These are phyloP conservation scores for Auriscalpium orientale DNA, from an alignment of 768 basidiomycete genomes.

Conservation along the genomic window DNA sequence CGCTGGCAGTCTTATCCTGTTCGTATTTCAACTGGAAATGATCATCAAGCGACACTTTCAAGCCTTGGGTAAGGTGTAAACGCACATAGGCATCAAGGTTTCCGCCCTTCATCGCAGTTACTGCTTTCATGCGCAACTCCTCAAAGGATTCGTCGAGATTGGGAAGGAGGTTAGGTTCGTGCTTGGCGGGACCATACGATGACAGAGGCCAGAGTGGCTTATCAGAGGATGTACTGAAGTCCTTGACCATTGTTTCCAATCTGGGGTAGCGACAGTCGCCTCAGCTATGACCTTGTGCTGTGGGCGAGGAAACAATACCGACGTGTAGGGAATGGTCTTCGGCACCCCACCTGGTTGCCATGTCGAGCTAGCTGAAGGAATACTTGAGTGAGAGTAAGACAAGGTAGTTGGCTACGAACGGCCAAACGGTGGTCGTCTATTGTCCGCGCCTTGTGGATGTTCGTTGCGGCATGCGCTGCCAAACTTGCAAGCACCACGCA, in stretches of 20 bases:
- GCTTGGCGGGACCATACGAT: slow-evolving; percentile 66
- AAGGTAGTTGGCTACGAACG: slow-evolving; percentile 30
- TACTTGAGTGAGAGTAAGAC: slow-evolving; percentile 11
- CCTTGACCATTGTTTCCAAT: slow-evolving; percentile 47
- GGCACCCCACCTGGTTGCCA: slow-evolving; percentile 2
- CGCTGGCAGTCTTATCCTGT: slow-evolving; percentile 39
- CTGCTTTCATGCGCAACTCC: slow-evolving; percentile 63
- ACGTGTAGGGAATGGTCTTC: slow-evolving; percentile 12
- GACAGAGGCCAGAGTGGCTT: slow-evolving; percentile 77
- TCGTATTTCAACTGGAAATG: slow-evolving; percentile 44
- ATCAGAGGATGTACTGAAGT: slow-evolving; percentile 41
- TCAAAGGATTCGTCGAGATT: slow-evolving; percentile 69
- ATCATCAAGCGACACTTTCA: too few species aligned
- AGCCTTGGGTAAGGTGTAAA: slow-evolving; percentile 5
- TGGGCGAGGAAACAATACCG: background rate
- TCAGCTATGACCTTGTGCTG: background rate
- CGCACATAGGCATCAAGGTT: slow-evolving; percentile 62
- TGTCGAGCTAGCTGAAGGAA: slow-evolving; percentile 8
- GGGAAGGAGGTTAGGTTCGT: slow-evolving; percentile 54
- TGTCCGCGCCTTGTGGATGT: slow-evolving; percentile 33
- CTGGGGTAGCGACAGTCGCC: slow-evolving; percentile 27
- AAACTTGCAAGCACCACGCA: slow-evolving; percentile 56
- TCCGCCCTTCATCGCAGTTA: slow-evolving; percentile 42
- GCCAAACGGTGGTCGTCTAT: slow-evolving; percentile 31
- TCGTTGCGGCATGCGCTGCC: slow-evolving; percentile 56